Base-by-base conservation (phyloP, 148 eudicot genomes). In the Diospyros kaki region DNA sequence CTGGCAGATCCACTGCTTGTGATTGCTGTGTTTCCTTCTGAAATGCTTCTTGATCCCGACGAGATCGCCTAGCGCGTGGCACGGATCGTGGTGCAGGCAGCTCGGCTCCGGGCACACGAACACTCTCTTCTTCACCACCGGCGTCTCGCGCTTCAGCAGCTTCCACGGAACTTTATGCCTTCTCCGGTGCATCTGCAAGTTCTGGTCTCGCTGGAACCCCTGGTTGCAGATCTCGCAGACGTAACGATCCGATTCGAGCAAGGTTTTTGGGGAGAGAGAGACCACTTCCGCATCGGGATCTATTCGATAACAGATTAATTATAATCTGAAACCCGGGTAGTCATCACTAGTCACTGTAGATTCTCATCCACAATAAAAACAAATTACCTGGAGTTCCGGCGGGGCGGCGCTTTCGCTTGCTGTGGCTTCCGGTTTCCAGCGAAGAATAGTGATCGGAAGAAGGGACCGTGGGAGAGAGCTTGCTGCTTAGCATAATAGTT, bases 241-340 rank as follows among this genome's bases (percentile, higher is more conserved):
- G 72, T 89, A 94, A 17, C 94, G 77, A 66, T 94, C 97, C 10
- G 98, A 91, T 72, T 91, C 98, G 10, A 94, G 73, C 1, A 94
- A 81, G 2, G 95, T 94, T 79, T 88, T 87, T 0, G 98, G 97
- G 0, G 98, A 94, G 0, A 94, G 75, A 0, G 98, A 88, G 5
- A 94, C 95, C 15, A 94, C 98, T 59, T 94, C 95, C 52, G 98
- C 98, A 73, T 94, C 98, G 8, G 98, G 98, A 91, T 94, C 98
- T 94, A 60, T 8, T 60, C 13, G 43, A 41, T 46, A 38, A 8
- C 28, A 28, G 28, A 28, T 28, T 28, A 28, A 28, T 28, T 28
- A 28, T 28, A 28, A 28, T 28, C 28, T 28, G 28, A 28, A 28
- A 28, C 28, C 28, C 28, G 28, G 28, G 28, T 28, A 28, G 28